phyloP scores from a whole-genome alignment of 108 stramenopile species.

The Bacterosira constricta region DNA sequence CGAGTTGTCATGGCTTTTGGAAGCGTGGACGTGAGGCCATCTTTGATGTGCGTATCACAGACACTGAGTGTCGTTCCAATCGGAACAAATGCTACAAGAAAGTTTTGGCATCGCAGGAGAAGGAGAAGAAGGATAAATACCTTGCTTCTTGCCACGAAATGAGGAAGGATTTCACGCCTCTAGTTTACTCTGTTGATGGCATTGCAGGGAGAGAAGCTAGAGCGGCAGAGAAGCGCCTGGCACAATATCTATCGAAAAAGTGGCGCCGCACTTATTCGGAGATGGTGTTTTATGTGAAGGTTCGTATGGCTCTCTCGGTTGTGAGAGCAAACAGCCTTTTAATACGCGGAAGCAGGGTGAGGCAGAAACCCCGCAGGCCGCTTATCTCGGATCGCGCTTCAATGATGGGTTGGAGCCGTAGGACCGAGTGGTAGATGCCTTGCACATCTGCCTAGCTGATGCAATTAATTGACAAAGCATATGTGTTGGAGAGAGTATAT shows the following conservation, averaged over 20 bases:
- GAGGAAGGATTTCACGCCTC: slow-evolving; percentile 33
- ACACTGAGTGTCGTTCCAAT: slow-evolving; percentile 30
- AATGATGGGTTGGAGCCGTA: too few species aligned
- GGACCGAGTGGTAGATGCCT: too few species aligned
- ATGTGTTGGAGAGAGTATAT: too few species aligned
- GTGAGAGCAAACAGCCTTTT: slow-evolving; percentile 31
- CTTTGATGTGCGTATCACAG: slow-evolving; percentile 48
- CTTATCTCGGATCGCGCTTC: neutral
- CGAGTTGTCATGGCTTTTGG: slow-evolving; percentile 35
- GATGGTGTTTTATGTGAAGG: slow-evolving; percentile 25
- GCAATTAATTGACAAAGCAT: too few species aligned
- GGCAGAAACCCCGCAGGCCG: neutral
- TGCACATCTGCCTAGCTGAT: neutral
- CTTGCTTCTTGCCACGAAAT: slow-evolving; percentile 13
- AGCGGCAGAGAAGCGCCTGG: slow-evolving; percentile 12
- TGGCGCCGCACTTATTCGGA: slow-evolving; percentile 19
- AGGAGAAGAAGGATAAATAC: slow-evolving; percentile 43
- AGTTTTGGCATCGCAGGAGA: slow-evolving; percentile 16
- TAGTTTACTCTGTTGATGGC: slow-evolving; percentile 45
- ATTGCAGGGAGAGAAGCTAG: slow-evolving; percentile 30
- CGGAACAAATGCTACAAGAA: slow-evolving; percentile 7
- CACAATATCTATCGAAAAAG: slow-evolving; percentile 11
- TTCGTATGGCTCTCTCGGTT: slow-evolving; percentile 21
- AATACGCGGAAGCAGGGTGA: slow-evolving; percentile 12
- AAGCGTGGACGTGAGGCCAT: slow-evolving; percentile 14